Evolutionary conservation across 176 grass and related monocot genomes (phyloP).

Genomic region (Bothriochloa decipiens): DNA sequence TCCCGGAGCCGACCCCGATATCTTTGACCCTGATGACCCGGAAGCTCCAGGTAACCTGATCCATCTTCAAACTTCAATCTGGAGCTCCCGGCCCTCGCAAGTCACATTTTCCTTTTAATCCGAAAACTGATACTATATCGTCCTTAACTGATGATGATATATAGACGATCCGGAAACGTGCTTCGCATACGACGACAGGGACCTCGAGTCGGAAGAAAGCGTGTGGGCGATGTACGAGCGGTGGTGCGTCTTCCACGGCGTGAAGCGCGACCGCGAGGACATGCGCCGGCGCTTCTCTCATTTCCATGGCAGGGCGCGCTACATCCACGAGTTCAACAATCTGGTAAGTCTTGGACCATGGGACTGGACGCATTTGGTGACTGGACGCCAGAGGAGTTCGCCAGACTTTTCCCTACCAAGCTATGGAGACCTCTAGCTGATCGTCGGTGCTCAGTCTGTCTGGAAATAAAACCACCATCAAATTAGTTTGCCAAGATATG

Average conservation of each 20-base stretch:
- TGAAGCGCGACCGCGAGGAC: background rate
- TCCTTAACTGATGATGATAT: too few species aligned
- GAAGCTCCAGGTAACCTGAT: too few species aligned
- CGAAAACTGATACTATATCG: too few species aligned
- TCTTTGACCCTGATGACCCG: too few species aligned
- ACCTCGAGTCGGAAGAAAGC: slow-evolving; percentile 27
- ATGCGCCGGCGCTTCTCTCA: slow-evolving; percentile 24
- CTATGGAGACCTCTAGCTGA: background rate
- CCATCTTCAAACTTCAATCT: too few species aligned
- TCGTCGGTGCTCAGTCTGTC: background rate
- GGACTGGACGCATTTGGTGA: background rate
- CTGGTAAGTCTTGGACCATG: background rate
- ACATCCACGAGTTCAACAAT: slow-evolving; percentile 52
- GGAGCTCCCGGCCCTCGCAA: too few species aligned
- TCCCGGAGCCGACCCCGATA: too few species aligned
- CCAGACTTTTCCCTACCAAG: too few species aligned
- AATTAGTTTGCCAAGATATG: too few species aligned
- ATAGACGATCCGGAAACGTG: background rate
- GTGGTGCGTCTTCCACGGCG: slow-evolving; percentile 17
- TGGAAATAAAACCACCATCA: background rate
- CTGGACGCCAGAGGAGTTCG: background rate
- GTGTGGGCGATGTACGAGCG: slow-evolving; percentile 37
- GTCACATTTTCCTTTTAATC: too few species aligned
- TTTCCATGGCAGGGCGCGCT: slow-evolving; percentile 38
- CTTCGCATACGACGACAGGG: slow-evolving; percentile 24